phyloP scores from a whole-genome alignment of 202 grass and related monocot species.

The Bolboschoenoplectus hybrid region DNA sequence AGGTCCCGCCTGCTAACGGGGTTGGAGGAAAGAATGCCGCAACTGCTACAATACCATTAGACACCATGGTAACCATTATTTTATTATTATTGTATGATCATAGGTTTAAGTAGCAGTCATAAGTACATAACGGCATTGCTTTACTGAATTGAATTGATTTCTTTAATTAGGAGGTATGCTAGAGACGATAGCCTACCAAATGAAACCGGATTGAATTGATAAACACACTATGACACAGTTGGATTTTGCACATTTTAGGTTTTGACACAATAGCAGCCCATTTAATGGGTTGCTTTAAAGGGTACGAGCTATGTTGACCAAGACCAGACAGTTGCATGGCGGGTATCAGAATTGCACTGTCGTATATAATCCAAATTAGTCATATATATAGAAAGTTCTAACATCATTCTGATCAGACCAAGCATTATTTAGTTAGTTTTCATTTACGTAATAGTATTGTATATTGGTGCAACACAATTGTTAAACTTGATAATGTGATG shows the following conservation, averaged over 20 bases:
- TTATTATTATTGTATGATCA: background rate
- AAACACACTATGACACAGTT: background rate
- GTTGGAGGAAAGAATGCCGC: conserved; percentile 39
- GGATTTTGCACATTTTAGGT: background rate
- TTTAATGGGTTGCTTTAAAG: too few species aligned
- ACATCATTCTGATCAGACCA: background rate
- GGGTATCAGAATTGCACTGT: background rate
- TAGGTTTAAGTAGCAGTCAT: background rate
- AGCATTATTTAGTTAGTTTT: background rate
- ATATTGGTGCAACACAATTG: background rate
- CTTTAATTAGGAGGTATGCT: background rate
- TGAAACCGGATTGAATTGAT: background rate
- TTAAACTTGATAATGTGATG: background rate
- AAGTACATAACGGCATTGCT: background rate
- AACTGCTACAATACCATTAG: conserved; percentile 47
- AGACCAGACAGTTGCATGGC: too few species aligned
- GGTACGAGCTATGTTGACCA: too few species aligned
- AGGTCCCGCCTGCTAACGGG: conserved; percentile 30
- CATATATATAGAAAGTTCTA: background rate
- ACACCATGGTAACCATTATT: conserved; percentile 22
- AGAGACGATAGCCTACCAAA: background rate
- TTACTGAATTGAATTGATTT: conserved; percentile 5
- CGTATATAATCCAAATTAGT: background rate
- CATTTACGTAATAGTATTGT: background rate
- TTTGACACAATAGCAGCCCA: background rate